Percentiles rank a stretch among this genome's conserved stretches.
These are phyloP conservation scores for Aegilops umbellulata DNA, from an alignment of 176 grass and related monocot genomes.

Conservation along the genomic window DNA sequence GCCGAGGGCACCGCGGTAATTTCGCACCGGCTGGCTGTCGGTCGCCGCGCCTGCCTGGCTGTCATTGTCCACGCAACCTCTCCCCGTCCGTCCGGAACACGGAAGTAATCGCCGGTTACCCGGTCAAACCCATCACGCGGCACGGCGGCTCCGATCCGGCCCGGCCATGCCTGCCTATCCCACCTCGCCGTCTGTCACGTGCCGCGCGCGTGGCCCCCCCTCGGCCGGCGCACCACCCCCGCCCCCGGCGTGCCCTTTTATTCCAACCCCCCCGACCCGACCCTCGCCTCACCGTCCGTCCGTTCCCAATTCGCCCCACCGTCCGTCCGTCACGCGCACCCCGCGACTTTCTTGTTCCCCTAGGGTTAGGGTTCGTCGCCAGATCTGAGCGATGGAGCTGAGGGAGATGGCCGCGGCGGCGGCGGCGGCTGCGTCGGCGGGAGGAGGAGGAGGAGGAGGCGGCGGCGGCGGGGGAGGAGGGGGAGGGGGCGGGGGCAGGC, in stretches of 20 bases:
- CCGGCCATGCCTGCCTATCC: not conserved
- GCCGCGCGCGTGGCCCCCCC: constrained; percentile 44
- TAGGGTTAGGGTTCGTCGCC: constrained; percentile 29
- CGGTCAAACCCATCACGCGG: constrained; percentile 89
- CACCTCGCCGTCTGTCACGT: constrained; percentile 49
- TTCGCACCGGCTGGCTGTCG: constrained; percentile 31
- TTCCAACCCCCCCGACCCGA: constrained; percentile 27
- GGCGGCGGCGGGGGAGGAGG: not conserved
- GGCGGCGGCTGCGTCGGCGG: constrained; percentile 19
- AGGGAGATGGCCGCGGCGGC: constrained; percentile 41
- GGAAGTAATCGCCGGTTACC: constrained; percentile 51
- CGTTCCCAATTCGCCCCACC: constrained; percentile 22
- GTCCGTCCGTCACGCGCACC: not conserved
- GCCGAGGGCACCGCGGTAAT: constrained; percentile 25
- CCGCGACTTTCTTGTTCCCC: not conserved
- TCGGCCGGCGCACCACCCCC: constrained; percentile 41
- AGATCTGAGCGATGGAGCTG: constrained; percentile 50
- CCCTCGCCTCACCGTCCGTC: constrained; percentile 1
- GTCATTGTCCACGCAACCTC: constrained; percentile 24
- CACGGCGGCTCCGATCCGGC: constrained; percentile 20
- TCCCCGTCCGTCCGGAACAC: constrained; percentile 31
- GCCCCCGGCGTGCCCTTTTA: constrained; percentile 49
- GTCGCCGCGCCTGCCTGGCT: constrained; percentile 12
- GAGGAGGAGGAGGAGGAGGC: not conserved
- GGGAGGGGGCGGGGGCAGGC: constrained; percentile 18